These are phyloP conservation scores for Starmerella sp. DNA, from an alignment of 805 yeast species.

Conservation along the genomic window DNA sequence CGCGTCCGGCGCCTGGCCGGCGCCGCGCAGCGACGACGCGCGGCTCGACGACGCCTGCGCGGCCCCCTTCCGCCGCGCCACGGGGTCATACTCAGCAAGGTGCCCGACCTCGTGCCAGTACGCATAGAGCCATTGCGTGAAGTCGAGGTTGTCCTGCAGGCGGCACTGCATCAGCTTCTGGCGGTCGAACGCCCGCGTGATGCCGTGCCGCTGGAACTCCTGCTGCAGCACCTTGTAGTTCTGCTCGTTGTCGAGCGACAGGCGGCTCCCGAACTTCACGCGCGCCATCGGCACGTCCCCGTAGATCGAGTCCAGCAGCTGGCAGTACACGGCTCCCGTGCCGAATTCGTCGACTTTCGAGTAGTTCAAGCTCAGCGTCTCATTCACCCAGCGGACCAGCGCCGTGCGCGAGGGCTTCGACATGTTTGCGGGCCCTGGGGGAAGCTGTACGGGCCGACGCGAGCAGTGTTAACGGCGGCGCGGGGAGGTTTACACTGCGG, in stretches of 20 bases:
- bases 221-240: conserved; percentile 82
- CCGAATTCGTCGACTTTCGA: conserved; percentile 89
- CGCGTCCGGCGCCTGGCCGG: background rate
- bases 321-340: conserved; percentile 90
- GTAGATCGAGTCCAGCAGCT: conserved; percentile 73
- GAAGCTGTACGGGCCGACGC: background rate
- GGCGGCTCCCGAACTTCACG: conserved; percentile 58
- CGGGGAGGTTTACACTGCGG: background rate
- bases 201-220: conserved; percentile 57
- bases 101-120: conserved; percentile 71
- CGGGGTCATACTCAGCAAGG: conserved; percentile 61
- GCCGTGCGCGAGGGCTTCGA: conserved; percentile 54
- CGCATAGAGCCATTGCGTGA: conserved; percentile 81
- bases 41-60: background rate
- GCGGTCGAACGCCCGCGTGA: conserved; percentile 67
- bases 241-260: conserved; percentile 64
- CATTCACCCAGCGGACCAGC: conserved; percentile 74
- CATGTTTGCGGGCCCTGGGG: background rate
- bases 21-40: background rate
- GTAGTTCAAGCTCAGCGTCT: conserved; percentile 51
- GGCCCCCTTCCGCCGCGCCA: conserved; percentile 36
- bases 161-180: conserved; percentile 74
- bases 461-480: background rate
- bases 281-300: conserved; percentile 72
- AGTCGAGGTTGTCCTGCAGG: conserved; percentile 88